Percentiles rank a stretch among this genome's conserved stretches.
phyloP scores from a whole-genome alignment of 1,284 basidiomycete species.

The Ceratobasidium sp. region DNA sequence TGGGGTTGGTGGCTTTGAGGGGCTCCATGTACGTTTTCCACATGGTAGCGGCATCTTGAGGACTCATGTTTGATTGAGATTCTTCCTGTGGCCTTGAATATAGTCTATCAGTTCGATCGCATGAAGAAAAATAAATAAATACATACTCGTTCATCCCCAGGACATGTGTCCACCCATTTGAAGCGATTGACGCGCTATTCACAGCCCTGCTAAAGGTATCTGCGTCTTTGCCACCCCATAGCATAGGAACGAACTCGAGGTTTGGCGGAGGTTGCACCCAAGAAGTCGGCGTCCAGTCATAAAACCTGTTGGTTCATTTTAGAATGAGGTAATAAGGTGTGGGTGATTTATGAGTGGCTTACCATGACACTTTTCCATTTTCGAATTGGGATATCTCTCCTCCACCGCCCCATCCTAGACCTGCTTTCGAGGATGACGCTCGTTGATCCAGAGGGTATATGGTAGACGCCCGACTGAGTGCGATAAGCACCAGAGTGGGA shows the following conservation, averaged over 20 bases:
- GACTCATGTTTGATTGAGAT: slow-evolving; percentile 36
- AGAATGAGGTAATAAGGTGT: background rate
- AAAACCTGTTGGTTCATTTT: slow-evolving; percentile 29
- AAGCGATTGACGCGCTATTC: slow-evolving; percentile 53
- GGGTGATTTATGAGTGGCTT: background rate
- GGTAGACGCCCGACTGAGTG: background rate
- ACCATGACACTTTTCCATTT: slow-evolving; percentile 34
- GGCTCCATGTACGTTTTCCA: slow-evolving; percentile 54
- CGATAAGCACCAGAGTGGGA: background rate
- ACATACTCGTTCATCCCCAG: slow-evolving; percentile 58
- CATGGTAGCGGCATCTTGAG: slow-evolving; percentile 53
- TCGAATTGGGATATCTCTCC: slow-evolving; percentile 44
- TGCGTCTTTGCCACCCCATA: slow-evolving; percentile 57
- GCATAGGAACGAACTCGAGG: slow-evolving; percentile 58
- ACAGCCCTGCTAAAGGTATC: slow-evolving; percentile 55
- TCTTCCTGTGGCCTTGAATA: slow-evolving; percentile 24
- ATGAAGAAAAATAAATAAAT: background rate
- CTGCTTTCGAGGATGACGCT: slow-evolving; percentile 3
- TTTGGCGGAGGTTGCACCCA: slow-evolving; percentile 37
- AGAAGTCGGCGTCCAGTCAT: slow-evolving; percentile 45
- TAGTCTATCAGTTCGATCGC: slow-evolving; percentile 1
- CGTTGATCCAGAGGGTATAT: background rate
- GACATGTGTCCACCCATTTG: slow-evolving; percentile 53
- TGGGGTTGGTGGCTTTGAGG: slow-evolving; percentile 51
- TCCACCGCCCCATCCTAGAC: slow-evolving; percentile 34